Evolutionary conservation across 164 flowering plant species (phyloP).

Genomic region (Berberis vulgaris): DNA sequence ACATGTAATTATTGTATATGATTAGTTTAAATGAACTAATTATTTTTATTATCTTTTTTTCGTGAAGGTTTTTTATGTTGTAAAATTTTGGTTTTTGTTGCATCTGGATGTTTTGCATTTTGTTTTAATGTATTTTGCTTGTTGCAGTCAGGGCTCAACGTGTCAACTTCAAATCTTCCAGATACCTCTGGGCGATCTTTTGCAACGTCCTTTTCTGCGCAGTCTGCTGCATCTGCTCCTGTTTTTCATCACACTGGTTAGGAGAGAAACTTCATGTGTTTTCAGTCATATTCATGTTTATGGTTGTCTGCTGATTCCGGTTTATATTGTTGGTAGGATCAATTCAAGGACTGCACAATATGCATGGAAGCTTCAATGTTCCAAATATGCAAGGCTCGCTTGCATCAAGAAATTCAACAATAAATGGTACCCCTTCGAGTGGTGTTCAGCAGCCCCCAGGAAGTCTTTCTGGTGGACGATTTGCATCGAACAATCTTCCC

Average conservation of each 20-base stretch:
- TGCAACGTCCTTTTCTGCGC: slow-evolving; percentile 28
- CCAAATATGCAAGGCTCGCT: slow-evolving; percentile 61
- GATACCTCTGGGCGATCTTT: slow-evolving; percentile 27
- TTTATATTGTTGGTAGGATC: slow-evolving; percentile 24
- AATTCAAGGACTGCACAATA: slow-evolving; percentile 64
- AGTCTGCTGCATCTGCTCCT: slow-evolving; percentile 29
- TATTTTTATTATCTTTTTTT: too few relatives aligned
- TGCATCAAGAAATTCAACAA: slow-evolving; percentile 59
- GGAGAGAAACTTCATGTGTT: neutral
- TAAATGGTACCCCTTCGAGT: slow-evolving; percentile 45
- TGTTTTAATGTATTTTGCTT: too few relatives aligned
- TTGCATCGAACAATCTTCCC: slow-evolving; percentile 70
- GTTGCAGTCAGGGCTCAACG: slow-evolving; percentile 31
- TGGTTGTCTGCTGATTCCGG: neutral
- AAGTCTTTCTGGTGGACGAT: slow-evolving; percentile 72
- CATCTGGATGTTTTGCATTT: too few relatives aligned
- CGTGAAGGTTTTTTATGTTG: too few relatives aligned
- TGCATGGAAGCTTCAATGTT: slow-evolving; percentile 72
- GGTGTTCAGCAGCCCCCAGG: slow-evolving; percentile 73
- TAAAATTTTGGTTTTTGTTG: too few relatives aligned
- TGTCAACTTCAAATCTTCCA: slow-evolving; percentile 28
- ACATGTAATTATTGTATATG: too few relatives aligned
- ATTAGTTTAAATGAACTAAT: too few relatives aligned
- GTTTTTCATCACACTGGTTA: slow-evolving; percentile 30
- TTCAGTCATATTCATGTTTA: neutral